phyloP scores from a whole-genome alignment of 139 green algal genomes.

The Chlorella sp. region DNA sequence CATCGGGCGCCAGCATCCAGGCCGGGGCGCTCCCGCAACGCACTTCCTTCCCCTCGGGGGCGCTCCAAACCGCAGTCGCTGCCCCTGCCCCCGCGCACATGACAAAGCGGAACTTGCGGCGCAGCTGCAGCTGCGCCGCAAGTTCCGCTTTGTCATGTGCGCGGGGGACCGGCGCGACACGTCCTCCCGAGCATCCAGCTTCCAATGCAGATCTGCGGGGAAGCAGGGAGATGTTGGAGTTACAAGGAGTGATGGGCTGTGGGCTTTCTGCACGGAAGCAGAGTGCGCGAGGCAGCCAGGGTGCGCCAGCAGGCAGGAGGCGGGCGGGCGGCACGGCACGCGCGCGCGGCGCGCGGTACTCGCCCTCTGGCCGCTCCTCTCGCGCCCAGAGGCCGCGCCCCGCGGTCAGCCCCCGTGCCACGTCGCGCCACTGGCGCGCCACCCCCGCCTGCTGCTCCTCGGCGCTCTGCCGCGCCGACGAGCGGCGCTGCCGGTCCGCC shows the following conservation, averaged over 20 bases:
- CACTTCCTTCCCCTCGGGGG: too few species aligned
- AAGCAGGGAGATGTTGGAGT: too few species aligned
- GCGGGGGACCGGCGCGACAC: slow-evolving; percentile 30
- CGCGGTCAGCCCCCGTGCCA: slow-evolving; percentile 33
- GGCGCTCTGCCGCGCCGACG: background rate
- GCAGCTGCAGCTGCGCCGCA: slow-evolving; percentile 46
- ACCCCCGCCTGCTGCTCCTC: slow-evolving; percentile 37
- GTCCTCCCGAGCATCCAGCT: slow-evolving; percentile 51
- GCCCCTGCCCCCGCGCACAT: slow-evolving; percentile 32
- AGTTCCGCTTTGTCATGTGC: too few species aligned
- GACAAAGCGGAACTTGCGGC: slow-evolving; percentile 49
- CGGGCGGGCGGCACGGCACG: background rate
- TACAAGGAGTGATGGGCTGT: too few species aligned
- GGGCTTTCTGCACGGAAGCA: too few species aligned
- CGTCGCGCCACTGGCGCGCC: slow-evolving; percentile 29
- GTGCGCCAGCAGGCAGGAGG: too few species aligned
- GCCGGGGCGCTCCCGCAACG: too few species aligned
- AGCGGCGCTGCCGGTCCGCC: slow-evolving; percentile 1
- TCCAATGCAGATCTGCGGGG: slow-evolving; percentile 38
- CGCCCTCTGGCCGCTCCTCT: slow-evolving; percentile 8
- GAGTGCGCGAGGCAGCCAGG: too few species aligned
- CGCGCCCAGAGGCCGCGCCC: slow-evolving; percentile 48
- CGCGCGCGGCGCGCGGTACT: background rate
- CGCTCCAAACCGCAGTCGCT: too few species aligned
- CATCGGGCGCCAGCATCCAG: too few species aligned